Evolutionary conservation across 2,329 filamentous ascomycete species (phyloP), one percentile per base, ranked within the genome.

Genomic region (Fusarium dimerum): DNA sequence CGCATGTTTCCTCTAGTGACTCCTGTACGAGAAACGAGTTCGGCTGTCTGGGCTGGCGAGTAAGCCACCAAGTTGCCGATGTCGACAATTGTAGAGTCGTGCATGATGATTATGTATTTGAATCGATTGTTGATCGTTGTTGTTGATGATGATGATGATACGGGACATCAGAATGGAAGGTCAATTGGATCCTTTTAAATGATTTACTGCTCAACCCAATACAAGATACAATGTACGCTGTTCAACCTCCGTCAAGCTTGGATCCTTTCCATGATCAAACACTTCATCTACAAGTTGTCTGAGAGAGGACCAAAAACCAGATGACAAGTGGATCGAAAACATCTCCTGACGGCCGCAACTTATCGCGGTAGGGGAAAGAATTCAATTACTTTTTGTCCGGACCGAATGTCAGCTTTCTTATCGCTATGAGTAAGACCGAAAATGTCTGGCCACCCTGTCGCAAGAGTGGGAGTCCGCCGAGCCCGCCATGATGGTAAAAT

Each of bases 21-120:
- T 2, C 61, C 58, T 16, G 50, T 51, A 13, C 59, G 61, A 16
- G 56, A 63, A 20, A 63, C 51, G 29, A 62, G 56, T 45, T 63
- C 52, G 1, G 52, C 56, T 10, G 61, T 62, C 16, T 63, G 58
- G 2, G 62, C 56, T 5, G 61, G 61, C 40, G 61, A 59, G 39
- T 58, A 63, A 0, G 60, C 61, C 36, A 52, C 56, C 10, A 53
- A 32, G n/a, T 59, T 62, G 7, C 56, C 45, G 29, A 63, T 50
- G 34, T 53, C 53, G 30, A 60, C 47, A 50, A 54, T 47, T 4
- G 56, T 54, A 1, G 60, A 55, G 20, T 43, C 63, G 17, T 52
- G 58, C 60, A 63, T 63, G 43, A 26, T 49, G 20, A 6, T 7
- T 4, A 15, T 48, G 17, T 9, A 5, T 36, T n/a, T 20, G 29